Percentiles rank a stretch among this genome's conserved stretches.
These are phyloP conservation scores for Alternaria sp. DNA, from an alignment of 2,329 filamentous ascomycete genomes.

Conservation along the genomic window DNA sequence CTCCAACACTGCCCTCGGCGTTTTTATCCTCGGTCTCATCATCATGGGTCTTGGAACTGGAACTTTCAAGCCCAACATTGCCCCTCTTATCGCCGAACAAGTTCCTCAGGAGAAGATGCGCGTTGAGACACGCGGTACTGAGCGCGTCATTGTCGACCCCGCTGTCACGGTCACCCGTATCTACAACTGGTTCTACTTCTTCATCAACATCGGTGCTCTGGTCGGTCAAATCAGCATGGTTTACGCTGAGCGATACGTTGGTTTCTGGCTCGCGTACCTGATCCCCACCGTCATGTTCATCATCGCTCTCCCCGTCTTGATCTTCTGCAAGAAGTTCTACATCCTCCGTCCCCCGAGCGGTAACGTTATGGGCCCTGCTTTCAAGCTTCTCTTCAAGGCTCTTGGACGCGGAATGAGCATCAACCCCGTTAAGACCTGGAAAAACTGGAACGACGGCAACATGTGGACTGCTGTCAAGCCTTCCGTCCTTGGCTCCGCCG, in stretches of 20 bases:
- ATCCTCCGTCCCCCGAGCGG: conserved; percentile 68
- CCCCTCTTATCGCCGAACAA: conserved; percentile 67
- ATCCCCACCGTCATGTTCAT: conserved; percentile 72
- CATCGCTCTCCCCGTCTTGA: conserved; percentile 64
- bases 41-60: conserved; percentile 71
- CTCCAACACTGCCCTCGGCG: conserved; percentile 58
- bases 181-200: conserved; percentile 62
- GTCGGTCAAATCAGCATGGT: conserved; percentile 48
- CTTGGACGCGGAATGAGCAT: conserved; percentile 64
- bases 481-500: conserved; percentile 62
- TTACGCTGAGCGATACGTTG: conserved; percentile 58
- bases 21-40: conserved; percentile 64
- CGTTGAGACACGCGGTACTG: conserved; percentile 54
- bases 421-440: conserved; percentile 64
- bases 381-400: conserved; percentile 59
- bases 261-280: conserved; percentile 75
- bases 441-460: conserved; percentile 60
- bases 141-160: conserved; percentile 70
- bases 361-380: conserved; percentile 70
- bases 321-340: conserved; percentile 67
- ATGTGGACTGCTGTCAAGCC: conserved; percentile 73
- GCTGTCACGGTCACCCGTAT: conserved; percentile 70
- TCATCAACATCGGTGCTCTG: conserved; percentile 49
- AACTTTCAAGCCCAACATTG: conserved; percentile 72
- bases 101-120: conserved; percentile 63